Evolutionary conservation across 169 alveolate genomes (phyloP), one percentile per base, ranked within the genome.

Genomic region (Toxoplasma gondii): DNA sequence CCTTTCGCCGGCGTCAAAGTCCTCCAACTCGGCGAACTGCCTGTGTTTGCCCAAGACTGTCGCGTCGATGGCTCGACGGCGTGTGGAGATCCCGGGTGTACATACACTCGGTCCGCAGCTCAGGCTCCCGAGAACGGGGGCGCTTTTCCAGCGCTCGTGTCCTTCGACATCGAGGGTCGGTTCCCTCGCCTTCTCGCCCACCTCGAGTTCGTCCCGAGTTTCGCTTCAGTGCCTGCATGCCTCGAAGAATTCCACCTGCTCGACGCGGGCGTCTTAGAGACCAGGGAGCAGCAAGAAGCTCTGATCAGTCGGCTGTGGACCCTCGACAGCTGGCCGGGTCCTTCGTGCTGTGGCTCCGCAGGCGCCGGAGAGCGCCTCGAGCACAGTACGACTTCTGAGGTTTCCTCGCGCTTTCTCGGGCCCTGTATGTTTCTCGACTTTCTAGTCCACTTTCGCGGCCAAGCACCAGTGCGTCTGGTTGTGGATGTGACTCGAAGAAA

Each of bases 201-300:
- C 67, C 90, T 82, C 53, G 44, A 82, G 90, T 82, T 82, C 39
- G 44, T 82, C 64, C 67, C 90, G 27, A 82, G 41, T 82, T 82
- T 82, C 69, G 39, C 84, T 22, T 34, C 17, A 19, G 17, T 67
- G 2, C 69, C 90, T 22, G 53, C 41, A 7, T 67, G 39, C 39
- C 90, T 82, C 31, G 90, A 82, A 4, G 90, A 2, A 12, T 82
- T 82, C 36, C 67, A 24, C 44, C 17, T 82, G 90, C 90, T 82
- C 4, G 64, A 82, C 38, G 90, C 90, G 24, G 90, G 54, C 41
- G 27, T 0, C 10, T 29, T 82, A 34, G 90, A 39, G n/a, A 41
- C 34, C 5, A 24, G 24, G 0, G 64, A 38, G 67, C 67, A 38
- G 69, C 67, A 82, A 31, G 69, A 82, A 49, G 38, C 64, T 17